Evolutionary conservation across 2,329 filamentous ascomycete species (phyloP), one percentile per base, ranked within the genome.

Genomic region (Dactylella cylindrospora): DNA sequence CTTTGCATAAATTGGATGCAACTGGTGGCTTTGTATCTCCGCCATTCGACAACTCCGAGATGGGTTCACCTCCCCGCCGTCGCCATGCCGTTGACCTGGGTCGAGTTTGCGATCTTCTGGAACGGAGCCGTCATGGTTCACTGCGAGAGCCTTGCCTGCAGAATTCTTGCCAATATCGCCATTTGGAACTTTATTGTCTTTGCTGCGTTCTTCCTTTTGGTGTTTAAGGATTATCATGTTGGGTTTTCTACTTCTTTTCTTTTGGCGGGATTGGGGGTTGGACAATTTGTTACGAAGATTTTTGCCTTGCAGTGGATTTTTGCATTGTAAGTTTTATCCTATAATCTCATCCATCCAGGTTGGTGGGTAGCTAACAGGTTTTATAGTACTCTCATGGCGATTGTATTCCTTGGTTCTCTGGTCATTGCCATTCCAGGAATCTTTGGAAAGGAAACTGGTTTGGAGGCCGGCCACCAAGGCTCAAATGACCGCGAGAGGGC

Each of bases 241-340:
- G 67, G 67, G 2, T 68, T 68, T 17, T 13, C 64, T 9, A 55
- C 59, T 7, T 19, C 38, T 7, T 65, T 67, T 12, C 36, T 36
- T 49, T 7, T 12, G 12, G 40, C 36, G 2, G 61, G 90, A 1
- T 88, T 93, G 71, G 83, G 82, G 49, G 78, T 95, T 68, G 86
- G 83, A 67, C 78, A 90, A 35, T 64, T 64, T 26, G 38, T 22
- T 23, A 64, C 57, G 15, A 64, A 64, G 44, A 28, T 36, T 22
- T 64, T 94, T 67, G 86, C 88, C 5, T 77, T 95, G 66, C 90
- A 95, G 75, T 95, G 89, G 89, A 91, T 94, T 73, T 95, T 95
- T 72, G 86, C 89, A 26, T 93, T 94, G 64, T 66, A 26, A 64
- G 64, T 62, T 13, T 6, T 35, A 38, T 15, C 15, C 23, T 44